Evolutionary conservation across 306 rosid species (phyloP).

Genomic region (Gastrolobium bilobum): DNA sequence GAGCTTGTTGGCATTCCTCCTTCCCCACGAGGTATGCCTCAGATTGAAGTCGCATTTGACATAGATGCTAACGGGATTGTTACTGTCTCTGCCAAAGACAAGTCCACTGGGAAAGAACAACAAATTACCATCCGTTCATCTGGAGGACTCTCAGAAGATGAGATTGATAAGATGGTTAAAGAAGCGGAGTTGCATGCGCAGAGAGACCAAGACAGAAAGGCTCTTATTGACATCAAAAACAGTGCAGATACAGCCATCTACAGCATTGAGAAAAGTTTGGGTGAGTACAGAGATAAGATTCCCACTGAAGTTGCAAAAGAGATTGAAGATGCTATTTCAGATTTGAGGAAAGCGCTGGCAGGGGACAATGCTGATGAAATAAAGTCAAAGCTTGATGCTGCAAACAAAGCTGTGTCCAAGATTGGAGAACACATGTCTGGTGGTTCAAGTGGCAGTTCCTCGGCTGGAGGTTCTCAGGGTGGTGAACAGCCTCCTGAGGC

Average conservation of each 20-base stretch:
- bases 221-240: conserved; percentile 78
- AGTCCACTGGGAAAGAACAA: conserved; percentile 85
- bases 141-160: conserved; percentile 82
- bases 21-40: conserved; percentile 87
- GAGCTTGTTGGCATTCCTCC: conserved; percentile 86
- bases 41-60: conserved; percentile 87
- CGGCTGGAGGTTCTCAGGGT: conserved; percentile 73
- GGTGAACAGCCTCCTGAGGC: conserved; percentile 87
- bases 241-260: conserved; percentile 85
- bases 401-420: conserved; percentile 89
- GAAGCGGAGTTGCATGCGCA: conserved; percentile 94
- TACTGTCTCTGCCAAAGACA: conserved; percentile 91
- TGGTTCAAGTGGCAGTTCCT: conserved; percentile 65
- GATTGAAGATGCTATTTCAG: conserved; percentile 77
- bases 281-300: conserved; percentile 79
- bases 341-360: conserved; percentile 70
- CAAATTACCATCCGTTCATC: conserved; percentile 89
- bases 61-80: conserved; percentile 93
- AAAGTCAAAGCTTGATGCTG: conserved; percentile 73
- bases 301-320: conserved; percentile 81
- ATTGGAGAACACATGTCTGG: conserved; percentile 88
- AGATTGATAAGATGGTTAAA: conserved; percentile 83
- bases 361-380: conserved; percentile 73
- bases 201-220: conserved; percentile 83
- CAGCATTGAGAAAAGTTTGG: conserved; percentile 85